Evolutionary conservation across 352 stramenopile genomes (phyloP).

Genomic region (Phytophthora cryptogea): DNA sequence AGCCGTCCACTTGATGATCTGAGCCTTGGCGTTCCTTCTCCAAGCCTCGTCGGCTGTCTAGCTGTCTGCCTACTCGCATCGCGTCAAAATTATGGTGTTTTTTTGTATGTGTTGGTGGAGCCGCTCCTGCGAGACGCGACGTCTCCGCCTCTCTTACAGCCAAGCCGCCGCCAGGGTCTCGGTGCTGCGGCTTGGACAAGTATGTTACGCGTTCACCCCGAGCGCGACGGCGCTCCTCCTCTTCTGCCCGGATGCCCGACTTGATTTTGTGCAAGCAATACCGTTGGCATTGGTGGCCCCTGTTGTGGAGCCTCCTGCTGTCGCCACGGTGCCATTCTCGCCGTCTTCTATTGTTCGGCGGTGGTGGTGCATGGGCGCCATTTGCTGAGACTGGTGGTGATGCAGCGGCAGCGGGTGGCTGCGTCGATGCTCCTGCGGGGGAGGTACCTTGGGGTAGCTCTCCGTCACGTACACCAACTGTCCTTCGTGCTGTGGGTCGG

Average conservation of each 20-base stretch:
- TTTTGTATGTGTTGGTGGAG: conserved; percentile 27
- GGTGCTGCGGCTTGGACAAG: conserved; percentile 12
- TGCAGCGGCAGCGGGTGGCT: conserved; percentile 39
- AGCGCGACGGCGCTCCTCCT: conserved; percentile 77
- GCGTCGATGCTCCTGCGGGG: conserved; percentile 29
- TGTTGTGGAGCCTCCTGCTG: conserved; percentile 21
- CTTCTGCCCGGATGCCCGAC: conserved; percentile 74
- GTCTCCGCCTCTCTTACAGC: conserved; percentile 22
- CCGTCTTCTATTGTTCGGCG: conserved; percentile 52
- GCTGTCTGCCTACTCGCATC: conserved; percentile 19
- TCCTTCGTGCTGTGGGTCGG: conserved; percentile 63
- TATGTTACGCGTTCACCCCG: conserved; percentile 78
- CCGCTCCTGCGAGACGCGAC: conserved; percentile 13
- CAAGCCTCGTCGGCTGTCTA: conserved; percentile 11
- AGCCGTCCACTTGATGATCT: conserved; percentile 17
- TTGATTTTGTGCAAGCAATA: conserved; percentile 56
- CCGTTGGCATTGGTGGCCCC: conserved; percentile 32
- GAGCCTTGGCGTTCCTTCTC: conserved; percentile 16
- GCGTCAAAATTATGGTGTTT: conserved; percentile 38
- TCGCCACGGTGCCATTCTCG: conserved; percentile 16
- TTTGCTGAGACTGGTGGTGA: conserved; percentile 33
- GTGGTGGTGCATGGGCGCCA: conserved; percentile 26
- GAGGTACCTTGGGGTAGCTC: conserved; percentile 44
- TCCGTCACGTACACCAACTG: conserved; percentile 84
- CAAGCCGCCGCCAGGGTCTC: conserved; percentile 10